Evolutionary conservation across 371 early-diverging fungal species (phyloP).

Genomic region (Mucor circinelloides): DNA sequence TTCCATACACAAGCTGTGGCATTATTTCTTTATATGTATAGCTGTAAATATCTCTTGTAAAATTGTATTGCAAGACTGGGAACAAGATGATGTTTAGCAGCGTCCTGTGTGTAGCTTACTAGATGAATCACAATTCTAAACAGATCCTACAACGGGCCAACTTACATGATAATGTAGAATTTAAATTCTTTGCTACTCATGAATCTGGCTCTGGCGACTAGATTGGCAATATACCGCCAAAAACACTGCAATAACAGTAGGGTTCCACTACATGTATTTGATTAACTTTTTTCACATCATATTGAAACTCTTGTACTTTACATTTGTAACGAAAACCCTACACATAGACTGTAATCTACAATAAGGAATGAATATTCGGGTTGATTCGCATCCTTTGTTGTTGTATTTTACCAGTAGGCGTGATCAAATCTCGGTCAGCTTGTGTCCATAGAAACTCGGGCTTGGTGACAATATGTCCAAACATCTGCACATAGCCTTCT

Average conservation of each 20-base stretch:
- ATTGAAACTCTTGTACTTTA: constrained; percentile 11
- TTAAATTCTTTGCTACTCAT: constrained; percentile 57
- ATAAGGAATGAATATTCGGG: background rate
- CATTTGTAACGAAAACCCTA: constrained; percentile 55
- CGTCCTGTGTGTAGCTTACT: constrained; percentile 33
- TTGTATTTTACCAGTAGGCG: constrained; percentile 39
- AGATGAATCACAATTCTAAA: background rate
- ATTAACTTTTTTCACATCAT: background rate
- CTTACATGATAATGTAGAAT: constrained; percentile 50
- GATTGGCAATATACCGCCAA: constrained; percentile 57
- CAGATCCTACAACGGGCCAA: background rate
- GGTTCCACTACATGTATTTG: constrained; percentile 35
- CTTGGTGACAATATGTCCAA: constrained; percentile 35
- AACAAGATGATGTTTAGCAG: constrained; percentile 35
- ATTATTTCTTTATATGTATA: constrained; percentile 50
- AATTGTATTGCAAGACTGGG: constrained; percentile 49
- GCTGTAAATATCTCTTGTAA: constrained; percentile 39
- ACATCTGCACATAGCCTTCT: constrained; percentile 42
- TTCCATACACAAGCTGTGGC: constrained; percentile 50
- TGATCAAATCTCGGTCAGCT: constrained; percentile 38
- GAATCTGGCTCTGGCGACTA: constrained; percentile 48
- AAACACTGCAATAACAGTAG: constrained; percentile 54
- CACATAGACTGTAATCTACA: constrained; percentile 35
- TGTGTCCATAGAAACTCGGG: constrained; percentile 49
- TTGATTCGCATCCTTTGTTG: background rate